phyloP scores from a whole-genome alignment of 345 rosid genomes.

The Acer saccharum region DNA sequence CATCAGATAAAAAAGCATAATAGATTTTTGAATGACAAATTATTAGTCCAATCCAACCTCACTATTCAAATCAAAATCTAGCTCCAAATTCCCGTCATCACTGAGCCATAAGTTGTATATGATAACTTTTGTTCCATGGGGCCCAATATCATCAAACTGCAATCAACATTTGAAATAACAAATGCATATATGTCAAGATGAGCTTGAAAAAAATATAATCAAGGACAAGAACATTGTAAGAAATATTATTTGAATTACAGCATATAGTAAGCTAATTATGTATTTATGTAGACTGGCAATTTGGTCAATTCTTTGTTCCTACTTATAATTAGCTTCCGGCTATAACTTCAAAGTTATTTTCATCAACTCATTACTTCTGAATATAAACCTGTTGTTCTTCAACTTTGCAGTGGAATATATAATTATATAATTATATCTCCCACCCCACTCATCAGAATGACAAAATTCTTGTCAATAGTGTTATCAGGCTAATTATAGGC shows the following conservation, averaged over 20 bases:
- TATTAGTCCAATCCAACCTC: constrained; percentile 46
- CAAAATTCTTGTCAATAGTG: not conserved
- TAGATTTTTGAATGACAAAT: constrained; percentile 16
- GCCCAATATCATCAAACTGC: constrained; percentile 82
- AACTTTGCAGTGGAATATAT: not conserved
- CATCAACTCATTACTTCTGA: not conserved
- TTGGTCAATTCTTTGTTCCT: constrained; percentile 1
- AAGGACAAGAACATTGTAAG: not conserved
- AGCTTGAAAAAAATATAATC: not conserved
- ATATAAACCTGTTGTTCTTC: not conserved
- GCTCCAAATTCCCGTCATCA: constrained; percentile 64
- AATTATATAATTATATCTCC: too few species aligned
- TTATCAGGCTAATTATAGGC: not conserved
- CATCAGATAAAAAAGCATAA: constrained; percentile 17
- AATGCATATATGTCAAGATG: constrained; percentile 19
- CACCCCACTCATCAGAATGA: not conserved
- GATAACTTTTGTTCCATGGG: constrained; percentile 87
- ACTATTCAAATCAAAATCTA: constrained; percentile 70
- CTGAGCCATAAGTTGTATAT: constrained; percentile 85
- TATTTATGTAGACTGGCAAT: not conserved
- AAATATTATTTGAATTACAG: not conserved
- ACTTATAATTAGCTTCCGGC: not conserved
- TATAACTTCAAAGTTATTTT: not conserved
- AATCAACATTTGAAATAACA: constrained; percentile 12
- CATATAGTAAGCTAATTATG: not conserved